Percentiles rank a stretch among this genome's conserved stretches.
These are phyloP conservation scores for Boletus patriciae DNA, from an alignment of 768 basidiomycete genomes.

Conservation along the genomic window DNA sequence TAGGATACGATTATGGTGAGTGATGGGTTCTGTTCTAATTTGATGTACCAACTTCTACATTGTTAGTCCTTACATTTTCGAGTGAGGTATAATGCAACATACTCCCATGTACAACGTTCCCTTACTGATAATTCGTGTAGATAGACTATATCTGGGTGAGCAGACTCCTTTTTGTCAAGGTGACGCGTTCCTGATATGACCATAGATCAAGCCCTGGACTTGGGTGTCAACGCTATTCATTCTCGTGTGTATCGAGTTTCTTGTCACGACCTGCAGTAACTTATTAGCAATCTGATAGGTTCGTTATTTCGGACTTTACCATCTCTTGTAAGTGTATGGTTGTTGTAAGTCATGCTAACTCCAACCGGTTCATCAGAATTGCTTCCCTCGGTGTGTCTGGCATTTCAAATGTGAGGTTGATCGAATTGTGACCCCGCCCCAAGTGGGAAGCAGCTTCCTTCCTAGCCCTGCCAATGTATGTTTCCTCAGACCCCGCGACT, in stretches of 20 bases:
- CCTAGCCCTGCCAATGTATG: conserved; percentile 6
- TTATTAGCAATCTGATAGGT: background rate
- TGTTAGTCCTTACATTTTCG: conserved; percentile 10
- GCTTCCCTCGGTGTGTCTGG: conserved; percentile 1
- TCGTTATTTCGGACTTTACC: conserved; percentile 5
- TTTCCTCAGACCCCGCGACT: background rate
- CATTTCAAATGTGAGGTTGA: no score
- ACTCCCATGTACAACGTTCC: background rate
- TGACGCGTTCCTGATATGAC: background rate
- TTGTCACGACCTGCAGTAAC: background rate
- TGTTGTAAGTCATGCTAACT: background rate
- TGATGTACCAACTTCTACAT: background rate
- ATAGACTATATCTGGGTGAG: background rate
- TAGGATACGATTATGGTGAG: conserved; percentile 13
- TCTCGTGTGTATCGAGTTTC: background rate
- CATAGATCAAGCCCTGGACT: background rate
- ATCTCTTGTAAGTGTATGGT: background rate
- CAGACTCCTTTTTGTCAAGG: background rate
- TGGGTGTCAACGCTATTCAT: conserved; percentile 1
- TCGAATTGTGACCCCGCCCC: no score
- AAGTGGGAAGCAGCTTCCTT: conserved; percentile 11
- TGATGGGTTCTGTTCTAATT: background rate
- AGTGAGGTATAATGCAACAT: conserved; percentile 2
- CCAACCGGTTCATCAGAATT: background rate
- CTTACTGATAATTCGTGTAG: background rate